phyloP scores from a whole-genome alignment of 2,329 filamentous ascomycete genomes.

The Phyllosticta citriasiana region DNA sequence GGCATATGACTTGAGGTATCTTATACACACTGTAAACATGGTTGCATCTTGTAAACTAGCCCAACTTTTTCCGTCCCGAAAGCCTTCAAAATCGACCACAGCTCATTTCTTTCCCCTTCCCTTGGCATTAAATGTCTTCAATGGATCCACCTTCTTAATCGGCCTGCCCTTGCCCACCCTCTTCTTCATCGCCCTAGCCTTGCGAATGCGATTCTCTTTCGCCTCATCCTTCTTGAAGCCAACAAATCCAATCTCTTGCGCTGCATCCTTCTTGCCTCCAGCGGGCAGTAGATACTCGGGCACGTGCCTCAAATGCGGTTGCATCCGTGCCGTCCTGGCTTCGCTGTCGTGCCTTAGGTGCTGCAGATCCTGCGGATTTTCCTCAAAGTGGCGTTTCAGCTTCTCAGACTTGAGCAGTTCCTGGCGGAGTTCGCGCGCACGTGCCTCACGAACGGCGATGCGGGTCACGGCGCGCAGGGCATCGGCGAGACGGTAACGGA shows the following conservation, averaged over 20 bases:
- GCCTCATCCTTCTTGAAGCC: conserved; percentile 43
- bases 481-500: conserved; percentile 90
- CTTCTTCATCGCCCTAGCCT: conserved; percentile 35
- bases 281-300: conserved; percentile 84
- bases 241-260: conserved; percentile 66
- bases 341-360: conserved; percentile 88
- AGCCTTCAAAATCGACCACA: not conserved
- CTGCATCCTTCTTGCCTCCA: conserved; percentile 57
- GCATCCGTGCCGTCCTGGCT: conserved; percentile 69
- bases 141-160: conserved; percentile 59
- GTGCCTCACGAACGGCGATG: conserved; percentile 80
- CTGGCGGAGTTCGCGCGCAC: conserved; percentile 75
- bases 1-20: not conserved
- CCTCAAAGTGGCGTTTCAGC: conserved; percentile 89
- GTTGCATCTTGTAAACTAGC: not conserved
- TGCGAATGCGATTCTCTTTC: conserved; percentile 32
- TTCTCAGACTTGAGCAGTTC: conserved; percentile 92
- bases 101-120: conserved; percentile 27
- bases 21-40: not conserved
- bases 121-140: conserved; percentile 70
- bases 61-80: not conserved
- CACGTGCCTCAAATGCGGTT: conserved; percentile 86
- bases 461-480: conserved; percentile 83
- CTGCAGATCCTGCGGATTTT: conserved; percentile 81
- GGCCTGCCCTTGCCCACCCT: conserved; percentile 40